phyloP scores from a whole-genome alignment of 305 asterid genomes.

The Petunia hybrid region DNA sequence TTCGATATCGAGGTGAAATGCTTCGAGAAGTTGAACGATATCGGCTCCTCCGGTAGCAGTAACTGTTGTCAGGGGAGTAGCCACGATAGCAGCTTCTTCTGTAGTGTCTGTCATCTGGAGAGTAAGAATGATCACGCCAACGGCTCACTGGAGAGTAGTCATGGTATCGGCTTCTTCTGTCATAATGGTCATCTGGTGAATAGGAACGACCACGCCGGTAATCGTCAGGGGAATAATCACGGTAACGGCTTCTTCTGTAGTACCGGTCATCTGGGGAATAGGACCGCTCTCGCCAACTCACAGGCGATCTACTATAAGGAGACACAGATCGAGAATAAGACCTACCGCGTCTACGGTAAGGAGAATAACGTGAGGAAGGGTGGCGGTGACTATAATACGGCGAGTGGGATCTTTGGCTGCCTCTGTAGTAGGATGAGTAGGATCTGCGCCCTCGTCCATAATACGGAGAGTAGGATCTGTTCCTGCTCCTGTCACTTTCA shows the following conservation, averaged over 20 bases:
- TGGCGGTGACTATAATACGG: slow-evolving; percentile 36
- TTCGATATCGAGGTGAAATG: slow-evolving; percentile 50
- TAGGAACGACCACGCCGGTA: slow-evolving; percentile 41
- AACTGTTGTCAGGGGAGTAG: slow-evolving; percentile 30
- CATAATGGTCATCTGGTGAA: slow-evolving; percentile 46
- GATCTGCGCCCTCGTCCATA: slow-evolving; percentile 50
- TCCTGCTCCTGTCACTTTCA: slow-evolving; percentile 54
- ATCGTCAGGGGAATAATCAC: slow-evolving; percentile 53
- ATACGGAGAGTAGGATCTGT: slow-evolving; percentile 41
- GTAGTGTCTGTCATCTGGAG: slow-evolving; percentile 45
- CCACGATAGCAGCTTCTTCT: slow-evolving; percentile 41
- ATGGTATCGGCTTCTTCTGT: slow-evolving; percentile 45
- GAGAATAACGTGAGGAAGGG: slow-evolving; percentile 41
- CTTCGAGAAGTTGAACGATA: slow-evolving; percentile 50
- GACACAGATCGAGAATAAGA: slow-evolving; percentile 64
- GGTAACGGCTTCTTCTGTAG: slow-evolving; percentile 54
- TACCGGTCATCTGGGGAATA: slow-evolving; percentile 57
- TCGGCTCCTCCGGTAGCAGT: slow-evolving; percentile 43
- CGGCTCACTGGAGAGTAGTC: slow-evolving; percentile 40
- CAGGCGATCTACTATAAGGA: slow-evolving; percentile 61
- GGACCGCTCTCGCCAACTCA: slow-evolving; percentile 55
- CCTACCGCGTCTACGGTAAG: slow-evolving; percentile 49
- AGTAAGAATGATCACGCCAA: slow-evolving; percentile 33
- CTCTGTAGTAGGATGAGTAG: slow-evolving; percentile 37
- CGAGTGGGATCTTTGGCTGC: slow-evolving; percentile 35